Percentiles rank a stretch among this genome's conserved stretches.
Conservation (phyloP, 139 green algal genomes). For the Chlamydomonas sp. region DNA sequence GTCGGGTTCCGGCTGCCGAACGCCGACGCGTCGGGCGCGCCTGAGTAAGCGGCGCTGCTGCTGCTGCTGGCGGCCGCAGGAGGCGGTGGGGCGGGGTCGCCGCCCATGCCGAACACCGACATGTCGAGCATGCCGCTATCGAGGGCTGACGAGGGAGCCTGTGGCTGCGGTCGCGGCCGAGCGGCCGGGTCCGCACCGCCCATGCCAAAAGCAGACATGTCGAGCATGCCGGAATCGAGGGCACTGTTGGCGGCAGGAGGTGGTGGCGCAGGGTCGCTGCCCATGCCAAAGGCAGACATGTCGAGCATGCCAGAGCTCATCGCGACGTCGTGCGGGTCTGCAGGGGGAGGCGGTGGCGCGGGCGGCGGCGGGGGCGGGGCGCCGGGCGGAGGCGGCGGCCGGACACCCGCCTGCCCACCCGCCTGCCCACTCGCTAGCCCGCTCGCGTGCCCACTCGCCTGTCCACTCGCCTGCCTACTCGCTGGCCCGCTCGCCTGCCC, state of each 20-base stretch:
- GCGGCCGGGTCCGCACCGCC: not conserved
- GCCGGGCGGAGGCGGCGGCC: not conserved
- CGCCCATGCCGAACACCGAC: constrained; percentile 23
- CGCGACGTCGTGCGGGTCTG: not conserved
- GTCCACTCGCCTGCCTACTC: too few species aligned
- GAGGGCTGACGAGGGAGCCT: constrained; percentile 8
- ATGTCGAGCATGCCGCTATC: constrained; percentile 45
- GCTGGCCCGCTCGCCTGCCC: too few species aligned
- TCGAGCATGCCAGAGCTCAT: constrained; percentile 32
- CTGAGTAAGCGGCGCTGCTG: too few species aligned
- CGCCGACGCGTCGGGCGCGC: constrained; percentile 40
- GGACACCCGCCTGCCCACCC: not conserved
- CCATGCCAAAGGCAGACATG: constrained; percentile 44
- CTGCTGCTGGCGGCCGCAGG: too few species aligned
- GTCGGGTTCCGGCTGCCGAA: too few species aligned
- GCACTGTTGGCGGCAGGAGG: not conserved
- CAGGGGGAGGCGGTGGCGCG: not conserved
- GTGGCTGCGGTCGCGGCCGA: not conserved
- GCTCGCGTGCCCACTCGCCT: too few species aligned
- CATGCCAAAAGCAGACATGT: constrained; percentile 29
- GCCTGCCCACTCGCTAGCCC: too few species aligned
- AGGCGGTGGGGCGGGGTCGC: too few species aligned
- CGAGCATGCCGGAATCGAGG: constrained; percentile 34
- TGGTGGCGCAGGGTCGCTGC: not conserved
- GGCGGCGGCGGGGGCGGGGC: not conserved